Evolutionary conservation across 768 basidiomycete genomes (phyloP).

Genomic region (Suillus clintonianus): DNA sequence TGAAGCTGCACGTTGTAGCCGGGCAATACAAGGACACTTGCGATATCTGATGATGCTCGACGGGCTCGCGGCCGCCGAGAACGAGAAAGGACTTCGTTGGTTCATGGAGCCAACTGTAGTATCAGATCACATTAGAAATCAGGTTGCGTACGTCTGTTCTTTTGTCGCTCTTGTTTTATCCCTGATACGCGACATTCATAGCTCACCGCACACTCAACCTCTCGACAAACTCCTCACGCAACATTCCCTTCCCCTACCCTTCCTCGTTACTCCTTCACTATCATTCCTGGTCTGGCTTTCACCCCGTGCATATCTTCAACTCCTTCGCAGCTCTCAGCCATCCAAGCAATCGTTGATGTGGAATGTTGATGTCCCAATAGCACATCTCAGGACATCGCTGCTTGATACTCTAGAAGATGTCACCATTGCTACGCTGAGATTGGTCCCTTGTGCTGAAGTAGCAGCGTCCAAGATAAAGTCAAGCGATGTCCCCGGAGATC

Average conservation of each 20-base stretch:
- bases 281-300: constrained; percentile 75
- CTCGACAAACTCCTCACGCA: constrained; percentile 66
- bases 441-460: constrained; percentile 33
- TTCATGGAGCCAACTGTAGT: constrained; percentile 50
- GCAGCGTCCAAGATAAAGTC: constrained; percentile 5
- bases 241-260: constrained; percentile 69
- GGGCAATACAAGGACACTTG: constrained; percentile 54
- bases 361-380: constrained; percentile 54
- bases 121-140: constrained; percentile 20
- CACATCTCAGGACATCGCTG: constrained; percentile 49
- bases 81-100: constrained; percentile 71
- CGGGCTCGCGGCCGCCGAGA: constrained; percentile 54
- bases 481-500: constrained; percentile 23
- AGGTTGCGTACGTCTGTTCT: constrained; percentile 10
- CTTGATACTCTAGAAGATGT: constrained; percentile 45
- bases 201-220: constrained; percentile 42
- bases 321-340: constrained; percentile 43
- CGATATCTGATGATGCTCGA: constrained; percentile 75
- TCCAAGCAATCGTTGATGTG: constrained; percentile 13
- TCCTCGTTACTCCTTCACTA: constrained; percentile 64
- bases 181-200: constrained; percentile 15
- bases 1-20: constrained; percentile 52
- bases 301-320: constrained; percentile 65
- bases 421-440: constrained; percentile 55
- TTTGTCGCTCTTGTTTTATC: neutral